Conservation (phyloP, 768 basidiomycete genomes). For the Xerocomellus amylosporus region DNA sequence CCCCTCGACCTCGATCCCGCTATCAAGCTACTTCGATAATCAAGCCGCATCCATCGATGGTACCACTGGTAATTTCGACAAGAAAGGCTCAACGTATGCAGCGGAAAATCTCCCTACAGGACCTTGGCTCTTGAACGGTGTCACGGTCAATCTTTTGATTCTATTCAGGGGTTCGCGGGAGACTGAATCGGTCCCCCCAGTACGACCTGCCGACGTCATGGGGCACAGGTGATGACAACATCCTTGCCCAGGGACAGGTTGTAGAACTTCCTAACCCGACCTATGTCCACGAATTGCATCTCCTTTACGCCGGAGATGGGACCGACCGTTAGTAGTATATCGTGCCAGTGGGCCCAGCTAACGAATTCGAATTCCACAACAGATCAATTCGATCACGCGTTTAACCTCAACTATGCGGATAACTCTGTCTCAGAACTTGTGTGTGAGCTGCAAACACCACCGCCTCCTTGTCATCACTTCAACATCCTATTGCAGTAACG, state of each 20-base stretch:
- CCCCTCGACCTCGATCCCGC: slow-evolving; percentile 32
- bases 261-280: slow-evolving; percentile 34
- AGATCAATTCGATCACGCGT: slow-evolving; percentile 36
- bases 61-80: slow-evolving; percentile 40
- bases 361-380: not conserved
- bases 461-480: not conserved
- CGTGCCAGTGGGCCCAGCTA: not conserved
- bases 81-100: slow-evolving; percentile 38
- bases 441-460: slow-evolving; percentile 24
- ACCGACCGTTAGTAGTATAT: slow-evolving; percentile 26
- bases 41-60: slow-evolving; percentile 42
- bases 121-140: slow-evolving; percentile 38
- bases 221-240: slow-evolving; percentile 44
- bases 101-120: slow-evolving; percentile 41
- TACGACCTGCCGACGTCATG: slow-evolving; percentile 43
- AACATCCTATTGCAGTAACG: slow-evolving; percentile 32
- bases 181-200: slow-evolving; percentile 21
- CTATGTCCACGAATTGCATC: slow-evolving; percentile 46
- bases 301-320: slow-evolving; percentile 46
- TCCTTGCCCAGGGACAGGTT: slow-evolving; percentile 43
- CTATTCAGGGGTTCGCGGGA: not conserved
- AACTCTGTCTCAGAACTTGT: slow-evolving; percentile 33
- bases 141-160: slow-evolving; percentile 30
- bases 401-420: slow-evolving; percentile 39
- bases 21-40: slow-evolving; percentile 38